Percentiles rank a stretch among this genome's conserved stretches.
phyloP scores from a whole-genome alignment of 1,284 basidiomycete genomes.

The Sporisorium reilianum region DNA sequence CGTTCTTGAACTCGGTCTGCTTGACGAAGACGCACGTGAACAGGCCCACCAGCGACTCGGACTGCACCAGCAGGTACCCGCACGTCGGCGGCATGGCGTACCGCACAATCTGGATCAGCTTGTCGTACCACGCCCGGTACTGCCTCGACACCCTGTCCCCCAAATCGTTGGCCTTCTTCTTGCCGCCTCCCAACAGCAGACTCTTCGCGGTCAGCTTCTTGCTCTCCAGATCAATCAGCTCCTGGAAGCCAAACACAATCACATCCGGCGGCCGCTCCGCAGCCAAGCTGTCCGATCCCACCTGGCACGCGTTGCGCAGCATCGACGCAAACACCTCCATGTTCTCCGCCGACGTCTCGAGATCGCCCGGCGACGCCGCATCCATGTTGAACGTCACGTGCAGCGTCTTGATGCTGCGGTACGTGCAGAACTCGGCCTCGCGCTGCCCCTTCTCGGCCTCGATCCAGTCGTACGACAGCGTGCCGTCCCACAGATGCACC shows the following conservation, averaged over 20 bases:
- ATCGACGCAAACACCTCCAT: conserved; percentile 56
- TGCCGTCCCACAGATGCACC: conserved; percentile 88
- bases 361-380: conserved; percentile 82
- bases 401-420: conserved; percentile 82
- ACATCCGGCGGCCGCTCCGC: conserved; percentile 79
- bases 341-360: conserved; percentile 70
- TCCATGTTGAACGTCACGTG: conserved; percentile 94
- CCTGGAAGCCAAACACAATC: conserved; percentile 93
- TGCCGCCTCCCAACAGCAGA: conserved; percentile 59
- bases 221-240: conserved; percentile 92
- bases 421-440: conserved; percentile 82
- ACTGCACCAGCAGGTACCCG: conserved; percentile 82
- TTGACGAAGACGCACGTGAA: conserved; percentile 90
- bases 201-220: conserved; percentile 82
- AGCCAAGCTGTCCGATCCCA: conserved; percentile 24
- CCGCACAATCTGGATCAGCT: conserved; percentile 56
- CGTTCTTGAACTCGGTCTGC: conserved; percentile 71
- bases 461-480: conserved; percentile 86
- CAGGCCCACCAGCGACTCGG: conserved; percentile 89
- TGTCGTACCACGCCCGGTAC: conserved; percentile 61
- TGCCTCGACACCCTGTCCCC: conserved; percentile 53
- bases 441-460: conserved; percentile 82
- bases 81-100: conserved; percentile 66
- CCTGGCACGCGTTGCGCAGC: conserved; percentile 48
- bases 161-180: conserved; percentile 55